phyloP scores from a whole-genome alignment of 1,284 basidiomycete genomes.

The Sanguinoderma infundibulare region DNA sequence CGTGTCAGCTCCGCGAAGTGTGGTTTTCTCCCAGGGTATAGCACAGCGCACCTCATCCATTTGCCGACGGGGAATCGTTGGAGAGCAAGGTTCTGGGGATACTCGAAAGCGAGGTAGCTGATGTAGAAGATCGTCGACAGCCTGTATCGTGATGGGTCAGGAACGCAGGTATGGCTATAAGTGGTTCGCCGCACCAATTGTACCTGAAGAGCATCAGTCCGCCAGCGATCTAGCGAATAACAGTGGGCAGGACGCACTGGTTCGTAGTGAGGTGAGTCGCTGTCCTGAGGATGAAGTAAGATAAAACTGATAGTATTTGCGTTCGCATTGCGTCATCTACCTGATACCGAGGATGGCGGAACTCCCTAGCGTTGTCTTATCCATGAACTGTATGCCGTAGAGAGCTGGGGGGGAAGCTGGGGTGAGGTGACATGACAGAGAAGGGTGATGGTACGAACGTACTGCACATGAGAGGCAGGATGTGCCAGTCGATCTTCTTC shows the following conservation, averaged over 20 bases:
- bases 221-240: neutral
- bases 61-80: conserved; percentile 81
- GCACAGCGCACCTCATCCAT: conserved; percentile 70
- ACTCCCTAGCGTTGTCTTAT: conserved; percentile 73
- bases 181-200: conserved; percentile 31
- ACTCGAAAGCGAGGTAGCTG: conserved; percentile 70
- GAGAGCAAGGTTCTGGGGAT: conserved; percentile 74
- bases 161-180: neutral
- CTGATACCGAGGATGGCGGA: conserved; percentile 69
- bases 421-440: neutral
- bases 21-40: neutral
- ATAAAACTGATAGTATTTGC: no score
- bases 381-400: conserved; percentile 75
- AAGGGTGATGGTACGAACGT: conserved; percentile 26
- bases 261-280: conserved; percentile 37
- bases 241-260: conserved; percentile 28
- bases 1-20: neutral
- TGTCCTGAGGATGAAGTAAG: conserved; percentile 35
- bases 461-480: conserved; percentile 76
- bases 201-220: conserved; percentile 24
- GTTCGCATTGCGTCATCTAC: conserved; percentile 33
- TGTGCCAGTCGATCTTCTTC: conserved; percentile 68
- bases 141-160: conserved; percentile 41
- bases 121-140: conserved; percentile 75
- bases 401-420: conserved; percentile 43